Base-by-base conservation (phyloP, 2,329 filamentous ascomycete genomes). In the Epichloe festucae region DNA sequence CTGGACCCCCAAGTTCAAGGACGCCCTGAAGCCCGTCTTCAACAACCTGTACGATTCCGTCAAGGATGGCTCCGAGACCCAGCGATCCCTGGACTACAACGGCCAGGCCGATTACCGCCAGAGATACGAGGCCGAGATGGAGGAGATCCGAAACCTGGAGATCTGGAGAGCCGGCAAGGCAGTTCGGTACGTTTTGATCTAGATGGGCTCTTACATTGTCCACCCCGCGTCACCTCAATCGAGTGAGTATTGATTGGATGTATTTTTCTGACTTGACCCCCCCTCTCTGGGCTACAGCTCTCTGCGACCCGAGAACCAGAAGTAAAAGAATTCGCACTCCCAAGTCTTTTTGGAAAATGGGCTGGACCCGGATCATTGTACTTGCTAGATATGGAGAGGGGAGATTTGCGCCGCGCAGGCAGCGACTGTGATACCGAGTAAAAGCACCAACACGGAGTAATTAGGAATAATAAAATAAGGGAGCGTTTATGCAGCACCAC, bases 91-190 rank as follows among this genome's bases (percentile, higher is more conserved):
- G 67, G 89, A 96, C 67, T 98, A 94, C 82, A 97, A 97, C 81
- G 80, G 86, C 69, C 89, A 94, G 74, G 76, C 81, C 62, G 89
- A 98, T 75, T 98, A 98, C 84, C 86, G 93, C 65, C 79, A 95
- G 79, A 89, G 87, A 76, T 98, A 90, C 74, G 89, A 96, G 82
- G 82, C 88, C 68, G 93, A 98, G 86, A 87, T 98, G 84, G 79
- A 95, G 77, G 93, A 97, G 79, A 97, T 98, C 77, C 87, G 91
- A 66, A 81, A 89, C 68, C 77, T 98, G 67, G 93, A 98, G 82
- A 98, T 98, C 82, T 98, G 93, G 93, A 83, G 87, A 67, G 93
- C 93, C 59, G 93, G 93, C 72, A 97, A 96, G 84, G 88, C 93
- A 64, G 93, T 98, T 65, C 86, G 91, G 78, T 84, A 75, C 66